These are phyloP conservation scores for Penicillium coprophilum DNA, from an alignment of 495 filamentous ascomycete species.

Conservation along the genomic window DNA sequence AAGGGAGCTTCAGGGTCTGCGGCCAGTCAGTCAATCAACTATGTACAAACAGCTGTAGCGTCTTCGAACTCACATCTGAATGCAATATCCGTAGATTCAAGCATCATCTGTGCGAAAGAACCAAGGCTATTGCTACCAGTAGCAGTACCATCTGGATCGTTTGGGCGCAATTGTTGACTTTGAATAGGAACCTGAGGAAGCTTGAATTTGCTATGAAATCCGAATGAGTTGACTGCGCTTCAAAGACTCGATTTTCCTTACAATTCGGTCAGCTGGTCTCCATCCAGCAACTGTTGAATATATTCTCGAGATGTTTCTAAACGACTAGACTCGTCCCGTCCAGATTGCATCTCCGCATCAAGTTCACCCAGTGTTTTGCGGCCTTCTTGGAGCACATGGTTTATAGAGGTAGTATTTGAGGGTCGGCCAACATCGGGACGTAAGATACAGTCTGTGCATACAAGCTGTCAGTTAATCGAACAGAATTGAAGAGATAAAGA, in stretches of 20 bases:
- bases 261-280: constrained; percentile 70
- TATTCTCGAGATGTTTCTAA: constrained; percentile 56
- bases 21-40: constrained; percentile 14
- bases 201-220: constrained; percentile 66
- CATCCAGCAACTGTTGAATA: constrained; percentile 67
- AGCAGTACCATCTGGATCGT: constrained; percentile 21
- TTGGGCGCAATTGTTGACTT: constrained; percentile 21
- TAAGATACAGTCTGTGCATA: constrained; percentile 36
- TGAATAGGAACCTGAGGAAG: constrained; percentile 34
- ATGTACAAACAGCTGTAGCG: not conserved
- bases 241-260: constrained; percentile 38
- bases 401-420: constrained; percentile 44
- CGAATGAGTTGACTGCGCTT: constrained; percentile 8
- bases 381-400: constrained; percentile 46
- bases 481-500: not conserved
- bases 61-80: constrained; percentile 50
- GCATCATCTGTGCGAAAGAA: constrained; percentile 58
- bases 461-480: constrained; percentile 21
- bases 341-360: constrained; percentile 41
- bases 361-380: constrained; percentile 44
- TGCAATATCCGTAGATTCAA: constrained; percentile 54
- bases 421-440: constrained; percentile 45
- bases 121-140: constrained; percentile 41
- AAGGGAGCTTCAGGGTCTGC: constrained; percentile 42
- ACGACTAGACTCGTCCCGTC: constrained; percentile 39